Percentiles rank a stretch among this genome's conserved stretches.
These are phyloP conservation scores for Serpula lacrymans DNA, from an alignment of 768 basidiomycete species.

Conservation along the genomic window DNA sequence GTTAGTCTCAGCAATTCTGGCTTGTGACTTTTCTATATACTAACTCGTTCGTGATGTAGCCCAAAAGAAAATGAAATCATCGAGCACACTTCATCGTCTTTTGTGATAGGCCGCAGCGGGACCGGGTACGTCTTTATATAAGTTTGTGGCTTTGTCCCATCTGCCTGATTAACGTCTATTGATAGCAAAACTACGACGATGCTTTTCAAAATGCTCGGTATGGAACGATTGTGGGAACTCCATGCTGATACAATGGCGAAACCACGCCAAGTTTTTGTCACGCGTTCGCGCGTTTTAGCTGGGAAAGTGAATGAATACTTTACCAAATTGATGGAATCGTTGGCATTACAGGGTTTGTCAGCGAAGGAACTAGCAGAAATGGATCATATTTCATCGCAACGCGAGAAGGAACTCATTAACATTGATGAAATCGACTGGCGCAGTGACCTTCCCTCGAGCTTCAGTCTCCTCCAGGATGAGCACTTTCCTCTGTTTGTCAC, in stretches of 20 bases:
- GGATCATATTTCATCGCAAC: constrained; percentile 10
- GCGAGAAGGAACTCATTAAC: constrained; percentile 29
- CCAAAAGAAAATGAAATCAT: too few species aligned
- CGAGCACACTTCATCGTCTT: neutral
- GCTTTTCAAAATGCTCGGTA: constrained; percentile 71
- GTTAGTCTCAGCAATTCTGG: constrained; percentile 17
- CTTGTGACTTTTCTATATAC: constrained; percentile 12
- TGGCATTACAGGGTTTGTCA: constrained; percentile 33
- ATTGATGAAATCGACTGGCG: constrained; percentile 43
- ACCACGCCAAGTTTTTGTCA: constrained; percentile 70
- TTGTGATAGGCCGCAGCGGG: constrained; percentile 16
- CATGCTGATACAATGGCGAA: constrained; percentile 34
- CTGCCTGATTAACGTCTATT: neutral
- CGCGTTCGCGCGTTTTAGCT: constrained; percentile 63
- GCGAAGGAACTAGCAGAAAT: constrained; percentile 36
- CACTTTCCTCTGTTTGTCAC: constrained; percentile 74
- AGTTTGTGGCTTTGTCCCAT: constrained; percentile 11
- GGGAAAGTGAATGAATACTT: constrained; percentile 73
- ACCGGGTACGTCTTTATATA: constrained; percentile 26
- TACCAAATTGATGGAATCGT: constrained; percentile 43
- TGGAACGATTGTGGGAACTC: constrained; percentile 53
- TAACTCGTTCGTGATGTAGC: too few species aligned
- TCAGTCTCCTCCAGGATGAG: constrained; percentile 51
- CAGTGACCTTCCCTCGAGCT: constrained; percentile 46
- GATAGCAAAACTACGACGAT: constrained; percentile 77